Evolutionary conservation across 805 yeast species (phyloP).

Genomic region (Tanozyma kutaoensis): DNA sequence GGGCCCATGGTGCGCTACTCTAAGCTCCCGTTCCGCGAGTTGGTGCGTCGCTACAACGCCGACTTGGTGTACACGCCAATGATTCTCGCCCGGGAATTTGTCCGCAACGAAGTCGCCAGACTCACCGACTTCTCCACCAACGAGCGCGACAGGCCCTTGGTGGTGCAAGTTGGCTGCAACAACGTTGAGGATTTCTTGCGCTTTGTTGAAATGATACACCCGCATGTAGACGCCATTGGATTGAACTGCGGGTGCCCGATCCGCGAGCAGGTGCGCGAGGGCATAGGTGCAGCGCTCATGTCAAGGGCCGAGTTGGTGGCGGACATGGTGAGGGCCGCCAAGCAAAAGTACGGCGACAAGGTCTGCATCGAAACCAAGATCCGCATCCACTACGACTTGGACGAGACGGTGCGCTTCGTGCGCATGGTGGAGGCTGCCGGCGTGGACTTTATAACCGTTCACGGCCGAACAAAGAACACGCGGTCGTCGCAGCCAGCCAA

Average conservation of each 20-base stretch:
- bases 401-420: conserved; percentile 64
- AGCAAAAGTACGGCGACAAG: conserved; percentile 52
- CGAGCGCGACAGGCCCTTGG: conserved; percentile 49
- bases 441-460: conserved; percentile 88
- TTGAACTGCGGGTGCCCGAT: conserved; percentile 97
- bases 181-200: conserved; percentile 70
- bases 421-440: conserved; percentile 70
- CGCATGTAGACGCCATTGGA: conserved; percentile 88
- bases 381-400: conserved; percentile 66
- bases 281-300: conserved; percentile 95
- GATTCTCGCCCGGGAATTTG: conserved; percentile 94
- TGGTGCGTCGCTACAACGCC: conserved; percentile 53
- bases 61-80: conserved; percentile 91
- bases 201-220: conserved; percentile 80
- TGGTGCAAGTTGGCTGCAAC: conserved; percentile 86
- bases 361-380: conserved; percentile 88
- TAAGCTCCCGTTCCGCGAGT: conserved; percentile 79
- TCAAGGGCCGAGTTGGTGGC: conserved; percentile 68
- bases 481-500: conserved; percentile 77
- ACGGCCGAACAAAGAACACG: conserved; percentile 80
- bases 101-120: conserved; percentile 70
- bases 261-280: conserved; percentile 86
- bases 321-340: conserved; percentile 74
- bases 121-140: conserved; percentile 78
- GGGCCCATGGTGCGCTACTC: conserved; percentile 99